Conservation (phyloP, 2,329 filamentous ascomycete species). For the Claviceps sp. region DNA sequence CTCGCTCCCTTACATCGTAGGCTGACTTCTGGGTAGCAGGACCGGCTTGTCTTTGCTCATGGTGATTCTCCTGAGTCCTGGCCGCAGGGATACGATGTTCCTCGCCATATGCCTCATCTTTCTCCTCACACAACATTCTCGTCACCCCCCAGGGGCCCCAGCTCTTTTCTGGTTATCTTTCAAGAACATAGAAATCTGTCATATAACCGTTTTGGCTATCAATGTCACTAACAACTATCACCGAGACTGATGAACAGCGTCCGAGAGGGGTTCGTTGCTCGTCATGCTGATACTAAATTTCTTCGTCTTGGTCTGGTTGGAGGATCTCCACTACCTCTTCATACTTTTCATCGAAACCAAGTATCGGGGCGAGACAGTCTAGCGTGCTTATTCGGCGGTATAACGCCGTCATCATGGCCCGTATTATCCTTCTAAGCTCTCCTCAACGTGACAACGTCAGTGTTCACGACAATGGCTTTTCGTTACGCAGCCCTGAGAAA, state of each 20-base stretch:
- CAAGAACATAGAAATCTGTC: conserved; percentile 1
- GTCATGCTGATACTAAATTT: neutral
- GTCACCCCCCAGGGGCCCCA: conserved; percentile 1
- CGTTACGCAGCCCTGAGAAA: conserved; percentile 13
- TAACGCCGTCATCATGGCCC: conserved; percentile 12
- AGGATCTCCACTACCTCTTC: neutral
- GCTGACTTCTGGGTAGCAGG: too few relatives aligned
- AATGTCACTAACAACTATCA: neutral
- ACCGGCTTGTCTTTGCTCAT: too few relatives aligned
- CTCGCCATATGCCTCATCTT: too few relatives aligned
- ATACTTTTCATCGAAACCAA: conserved; percentile 2
- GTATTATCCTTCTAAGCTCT: conserved; percentile 12
- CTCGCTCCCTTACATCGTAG: too few relatives aligned
- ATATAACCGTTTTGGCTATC: neutral
- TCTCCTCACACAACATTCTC: conserved; percentile 2
- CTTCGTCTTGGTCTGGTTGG: neutral
- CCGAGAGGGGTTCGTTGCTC: neutral
- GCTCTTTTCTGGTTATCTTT: conserved; percentile 1
- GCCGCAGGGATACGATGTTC: too few relatives aligned
- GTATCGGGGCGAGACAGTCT: neutral
- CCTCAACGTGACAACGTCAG: conserved; percentile 9
- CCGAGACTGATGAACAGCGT: conserved; percentile 1
- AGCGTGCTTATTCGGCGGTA: neutral
- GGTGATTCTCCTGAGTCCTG: too few relatives aligned
- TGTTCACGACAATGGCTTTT: conserved; percentile 15